Conservation (phyloP, 1,139 yeast species). For the Debaryomyces udenii region DNA sequence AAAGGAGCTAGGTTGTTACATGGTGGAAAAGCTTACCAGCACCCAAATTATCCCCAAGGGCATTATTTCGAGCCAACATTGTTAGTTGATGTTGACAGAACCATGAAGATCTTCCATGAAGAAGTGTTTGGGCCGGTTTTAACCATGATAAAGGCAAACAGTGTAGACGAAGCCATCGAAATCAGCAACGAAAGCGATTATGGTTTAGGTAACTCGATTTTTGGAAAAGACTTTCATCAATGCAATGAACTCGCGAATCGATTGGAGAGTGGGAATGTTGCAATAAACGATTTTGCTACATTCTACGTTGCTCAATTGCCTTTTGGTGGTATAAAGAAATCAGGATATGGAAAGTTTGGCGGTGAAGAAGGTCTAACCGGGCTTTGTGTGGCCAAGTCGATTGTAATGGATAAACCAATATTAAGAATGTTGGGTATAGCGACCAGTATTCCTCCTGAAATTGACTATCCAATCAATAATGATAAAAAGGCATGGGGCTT, state of each 20-base stretch:
- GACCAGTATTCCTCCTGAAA: constrained; percentile 79
- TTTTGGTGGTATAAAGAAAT: constrained; percentile 89
- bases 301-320: constrained; percentile 94
- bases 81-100: constrained; percentile 74
- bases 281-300: constrained; percentile 96
- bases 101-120: constrained; percentile 79
- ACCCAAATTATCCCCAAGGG: constrained; percentile 94
- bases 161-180: constrained; percentile 68
- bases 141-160: constrained; percentile 71
- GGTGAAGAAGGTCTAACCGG: constrained; percentile 96
- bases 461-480: constrained; percentile 88
- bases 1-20: constrained; percentile 78
- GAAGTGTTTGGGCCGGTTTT: constrained; percentile 95
- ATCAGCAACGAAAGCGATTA: constrained; percentile 85
- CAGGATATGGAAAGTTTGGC: constrained; percentile 96
- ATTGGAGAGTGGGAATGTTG: constrained; percentile 84
- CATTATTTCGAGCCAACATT: constrained; percentile 91
- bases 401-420: constrained; percentile 81
- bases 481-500: constrained; percentile 86
- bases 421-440: constrained; percentile 61
- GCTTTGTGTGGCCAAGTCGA: constrained; percentile 79
- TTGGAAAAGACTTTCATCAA: constrained; percentile 61
- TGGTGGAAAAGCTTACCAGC: constrained; percentile 80
- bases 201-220: constrained; percentile 90
- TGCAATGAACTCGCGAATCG: constrained; percentile 65